Base-by-base conservation (phyloP, 139 green algal genomes). In the Nannochloris sp. region DNA sequence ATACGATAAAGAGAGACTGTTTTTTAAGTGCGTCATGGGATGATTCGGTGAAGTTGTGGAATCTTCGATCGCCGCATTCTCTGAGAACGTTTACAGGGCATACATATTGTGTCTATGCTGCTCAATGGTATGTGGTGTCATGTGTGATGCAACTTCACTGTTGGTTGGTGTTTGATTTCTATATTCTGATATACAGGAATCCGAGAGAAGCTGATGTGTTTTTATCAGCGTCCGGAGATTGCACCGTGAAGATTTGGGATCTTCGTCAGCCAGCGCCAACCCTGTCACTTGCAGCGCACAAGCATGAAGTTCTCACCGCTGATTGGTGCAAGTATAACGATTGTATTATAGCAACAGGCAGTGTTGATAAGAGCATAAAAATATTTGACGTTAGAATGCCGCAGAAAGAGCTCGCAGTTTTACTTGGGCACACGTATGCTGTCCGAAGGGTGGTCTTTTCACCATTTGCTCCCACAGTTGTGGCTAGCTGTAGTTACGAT, bases 251-350 rank as follows among this genome's bases (percentile, higher is more conserved):
- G 60, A 67, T 96, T 9, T 97, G 88, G 88, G 91, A 97, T 67
- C 9, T 88, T 31, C 73, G 91, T 46, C 78, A 95, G 57, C 81
- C 81, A 2, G 61, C 60, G 6, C 76, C 89, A 6, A 88, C 79
- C 0, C 78, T 98, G 12, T 81, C 75, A 29, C 80, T 98, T 8
- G 76, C 82, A 5, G 90, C 88, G 11, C 90, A 97, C 70, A 74
- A 54, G 18, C 63, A 69, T 16, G 90, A 97, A 70, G 71, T 93
- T 18, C 78, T 95, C 48, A 69, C 78, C 4, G 83, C 79, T 2
- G 89, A 96, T 69, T 96, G 89, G 89, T 94, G 86, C 85, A 96
- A 95, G 79, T 99, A 98, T 84, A 92, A 96, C 61, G 93, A 97
- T 67, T 95, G 83, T 78, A 50, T 95, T 4, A 73, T 95, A 1